These are phyloP conservation scores for Gloeophyllum trabeum DNA, from an alignment of 768 basidiomycete species.

Conservation along the genomic window DNA sequence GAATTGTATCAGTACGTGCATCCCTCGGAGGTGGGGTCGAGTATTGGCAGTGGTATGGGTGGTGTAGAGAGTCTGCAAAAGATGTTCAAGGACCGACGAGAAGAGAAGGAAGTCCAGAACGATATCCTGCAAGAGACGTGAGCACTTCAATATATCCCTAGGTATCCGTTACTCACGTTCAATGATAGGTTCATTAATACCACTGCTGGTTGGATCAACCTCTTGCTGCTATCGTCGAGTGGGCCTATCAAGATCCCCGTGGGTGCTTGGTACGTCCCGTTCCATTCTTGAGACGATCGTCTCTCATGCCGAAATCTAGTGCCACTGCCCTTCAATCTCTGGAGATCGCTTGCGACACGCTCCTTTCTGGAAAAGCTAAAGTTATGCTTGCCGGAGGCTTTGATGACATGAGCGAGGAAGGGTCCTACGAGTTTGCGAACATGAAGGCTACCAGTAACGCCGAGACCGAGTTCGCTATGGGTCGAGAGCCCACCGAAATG, in stretches of 20 bases:
- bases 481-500: constrained; percentile 98
- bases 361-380: constrained; percentile 93
- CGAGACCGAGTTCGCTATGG: constrained; percentile 96
- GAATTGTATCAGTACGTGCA: constrained; percentile 96
- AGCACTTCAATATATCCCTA: constrained; percentile 18
- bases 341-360: constrained; percentile 95
- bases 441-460: constrained; percentile 99
- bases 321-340: constrained; percentile 97
- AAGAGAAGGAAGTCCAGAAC: constrained; percentile 97
- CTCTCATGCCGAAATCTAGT: constrained; percentile 25
- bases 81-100: constrained; percentile 99
- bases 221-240: constrained; percentile 88
- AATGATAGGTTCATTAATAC: constrained; percentile 89
- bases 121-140: constrained; percentile 98
- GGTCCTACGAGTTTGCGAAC: constrained; percentile 97
- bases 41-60: constrained; percentile 96
- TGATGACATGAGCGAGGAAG: constrained; percentile 97
- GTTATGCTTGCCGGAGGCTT: constrained; percentile 99
- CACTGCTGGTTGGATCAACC: constrained; percentile 95
- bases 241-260: constrained; percentile 99
- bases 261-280: constrained; percentile 90
- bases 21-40: constrained; percentile 91
- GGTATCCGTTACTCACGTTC: constrained; percentile 1
- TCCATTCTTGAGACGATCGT: background rate
- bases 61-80: constrained; percentile 81